Evolutionary conservation across 371 early-diverging fungal genomes (phyloP), one percentile per base, ranked within the genome.

Genomic region (Funneliformis caledonium): DNA sequence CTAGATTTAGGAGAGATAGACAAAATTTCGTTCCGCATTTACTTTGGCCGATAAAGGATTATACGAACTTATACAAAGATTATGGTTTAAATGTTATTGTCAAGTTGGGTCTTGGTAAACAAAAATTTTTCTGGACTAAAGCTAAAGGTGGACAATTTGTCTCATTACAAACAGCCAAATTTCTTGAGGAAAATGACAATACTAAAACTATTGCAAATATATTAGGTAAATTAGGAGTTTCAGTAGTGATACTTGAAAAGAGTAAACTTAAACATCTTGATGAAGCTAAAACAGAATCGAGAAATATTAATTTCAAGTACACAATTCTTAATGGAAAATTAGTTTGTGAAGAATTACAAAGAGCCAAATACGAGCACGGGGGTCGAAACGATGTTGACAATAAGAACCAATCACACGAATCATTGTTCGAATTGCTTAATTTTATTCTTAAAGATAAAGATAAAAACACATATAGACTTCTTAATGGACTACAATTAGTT

Each of bases 71-170:
- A 10, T 70, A 47, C 26, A 16, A 74, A 37, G 56, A 16, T 6
- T 74, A 74, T 60, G 75, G 33, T 3, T 16, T 59, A 42, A 1
- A 4, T 2, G 75, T 74, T 31, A 31, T 74, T 2, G 19, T 31
- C 33, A n/a, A 74, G 10, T 16, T 74, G 31, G 8, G n/a, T 70
- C 2, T n/a, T 12, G 9, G 12, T 45, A 14, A 72, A 2, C 31
- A 5, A 19, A 47, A 50, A 22, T 3, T 72, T 14, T 72, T 72
- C 50, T 72, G 73, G 56, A 72, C 52, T n/a, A 19, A 72, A 72
- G 31, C 52, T 19, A 52, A 72, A 52, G 52, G 14, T 6, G 73
- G 73, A 6, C 10, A 72, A 72, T 72, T 72, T 72, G 31, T 72
- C 14, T 31, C 52, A 5, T 56, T 72, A 16, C 31, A 16, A 16